phyloP scores from a whole-genome alignment of 2,329 filamentous ascomycete species.

The Aspergillus japonicus region DNA sequence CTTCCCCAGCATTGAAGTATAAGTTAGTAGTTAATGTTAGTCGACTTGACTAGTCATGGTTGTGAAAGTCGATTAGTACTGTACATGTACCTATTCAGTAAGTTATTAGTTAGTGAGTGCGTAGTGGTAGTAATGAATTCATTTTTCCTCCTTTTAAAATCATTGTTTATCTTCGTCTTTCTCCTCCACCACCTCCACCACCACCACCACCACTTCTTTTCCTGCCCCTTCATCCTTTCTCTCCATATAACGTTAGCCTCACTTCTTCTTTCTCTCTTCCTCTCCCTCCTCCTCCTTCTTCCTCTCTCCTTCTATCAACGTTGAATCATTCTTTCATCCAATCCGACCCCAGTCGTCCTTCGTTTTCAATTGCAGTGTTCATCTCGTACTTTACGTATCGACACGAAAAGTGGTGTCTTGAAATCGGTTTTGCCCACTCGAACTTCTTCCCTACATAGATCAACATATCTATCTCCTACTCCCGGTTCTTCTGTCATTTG shows the following conservation, averaged over 20 bases:
- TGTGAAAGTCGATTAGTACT: background rate
- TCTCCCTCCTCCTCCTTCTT: background rate
- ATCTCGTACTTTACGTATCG: background rate
- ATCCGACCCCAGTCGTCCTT: background rate
- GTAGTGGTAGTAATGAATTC: no score
- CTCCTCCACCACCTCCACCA: background rate
- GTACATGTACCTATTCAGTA: background rate
- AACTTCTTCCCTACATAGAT: background rate
- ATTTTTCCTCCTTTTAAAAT: constrained; percentile 1
- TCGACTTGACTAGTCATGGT: background rate
- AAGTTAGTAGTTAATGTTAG: background rate
- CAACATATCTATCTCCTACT: background rate
- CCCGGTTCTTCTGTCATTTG: background rate
- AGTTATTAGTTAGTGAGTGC: background rate
- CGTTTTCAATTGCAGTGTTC: background rate
- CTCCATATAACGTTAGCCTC: background rate
- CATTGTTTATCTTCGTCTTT: constrained; percentile 10
- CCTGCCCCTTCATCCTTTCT: constrained; percentile 11
- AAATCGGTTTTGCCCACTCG: background rate
- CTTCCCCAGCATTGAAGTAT: background rate
- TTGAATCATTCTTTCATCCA: background rate
- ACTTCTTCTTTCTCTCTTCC: background rate
- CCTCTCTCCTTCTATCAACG: background rate
- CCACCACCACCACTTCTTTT: constrained; percentile 8
- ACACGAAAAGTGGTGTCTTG: background rate